Evolutionary conservation across 2,329 filamentous ascomycete species (phyloP).

Genomic region (Golovinomyces cichoracearum): DNA sequence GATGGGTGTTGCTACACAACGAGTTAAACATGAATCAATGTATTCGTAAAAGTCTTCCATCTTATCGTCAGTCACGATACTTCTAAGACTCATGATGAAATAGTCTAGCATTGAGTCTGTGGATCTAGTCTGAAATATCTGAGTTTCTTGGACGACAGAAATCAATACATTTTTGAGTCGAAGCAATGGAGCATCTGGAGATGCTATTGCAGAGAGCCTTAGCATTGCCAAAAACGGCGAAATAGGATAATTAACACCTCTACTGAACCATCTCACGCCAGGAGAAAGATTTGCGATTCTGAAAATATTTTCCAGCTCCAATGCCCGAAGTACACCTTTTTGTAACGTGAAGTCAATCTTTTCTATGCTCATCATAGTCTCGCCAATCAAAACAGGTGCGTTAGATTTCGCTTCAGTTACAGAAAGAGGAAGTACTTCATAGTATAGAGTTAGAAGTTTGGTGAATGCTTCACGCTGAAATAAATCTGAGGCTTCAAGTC

Average conservation of each 20-base stretch:
- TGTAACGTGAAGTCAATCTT: constrained; percentile 19
- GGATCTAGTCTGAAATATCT: constrained; percentile 30
- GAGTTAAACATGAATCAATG: constrained; percentile 56
- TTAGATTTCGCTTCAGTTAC: constrained; percentile 72
- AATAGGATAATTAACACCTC: constrained; percentile 32
- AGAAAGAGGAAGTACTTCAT: constrained; percentile 52
- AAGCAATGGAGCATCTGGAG: constrained; percentile 22
- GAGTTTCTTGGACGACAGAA: constrained; percentile 36
- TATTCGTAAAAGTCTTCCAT: constrained; percentile 35
- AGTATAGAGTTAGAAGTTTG: constrained; percentile 59
- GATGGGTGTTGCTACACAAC: constrained; percentile 50
- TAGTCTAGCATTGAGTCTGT: constrained; percentile 21
- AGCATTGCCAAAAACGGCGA: constrained; percentile 52
- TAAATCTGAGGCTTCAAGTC: constrained; percentile 38
- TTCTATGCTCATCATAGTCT: constrained; percentile 37
- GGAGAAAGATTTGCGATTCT: constrained; percentile 57
- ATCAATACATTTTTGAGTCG: constrained; percentile 30
- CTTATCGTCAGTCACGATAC: constrained; percentile 9
- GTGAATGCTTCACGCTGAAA: constrained; percentile 58
- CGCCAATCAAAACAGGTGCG: constrained; percentile 49
- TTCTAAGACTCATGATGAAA: constrained; percentile 19
- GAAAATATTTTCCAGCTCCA: constrained; percentile 61
- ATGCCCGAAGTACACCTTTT: constrained; percentile 30
- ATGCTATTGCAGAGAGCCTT: constrained; percentile 27
- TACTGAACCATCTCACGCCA: constrained; percentile 76